Conservation (phyloP, 352 stramenopile species). For the Lagenidium giganteum region DNA sequence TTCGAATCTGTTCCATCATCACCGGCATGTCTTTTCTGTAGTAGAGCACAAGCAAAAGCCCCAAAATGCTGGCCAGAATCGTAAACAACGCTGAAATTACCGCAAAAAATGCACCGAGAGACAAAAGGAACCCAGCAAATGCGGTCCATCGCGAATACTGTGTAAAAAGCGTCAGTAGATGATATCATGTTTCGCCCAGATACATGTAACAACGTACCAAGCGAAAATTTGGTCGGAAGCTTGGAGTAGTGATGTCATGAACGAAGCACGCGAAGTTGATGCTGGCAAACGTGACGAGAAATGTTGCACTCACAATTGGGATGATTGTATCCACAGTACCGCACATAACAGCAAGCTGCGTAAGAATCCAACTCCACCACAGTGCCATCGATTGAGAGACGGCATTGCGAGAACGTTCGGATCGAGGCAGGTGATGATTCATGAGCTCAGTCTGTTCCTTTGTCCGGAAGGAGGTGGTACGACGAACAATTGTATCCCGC, state of each 20-base stretch:
- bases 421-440: no score
- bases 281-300: conserved; percentile 39
- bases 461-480: no score
- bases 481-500: no score
- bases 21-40: conserved; percentile 22
- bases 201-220: conserved; percentile 24
- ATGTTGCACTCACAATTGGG: conserved; percentile 31
- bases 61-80: conserved; percentile 10
- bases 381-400: no score
- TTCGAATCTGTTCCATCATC: conserved; percentile 21
- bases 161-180: not conserved
- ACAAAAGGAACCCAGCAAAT: conserved; percentile 33
- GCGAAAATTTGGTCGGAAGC: conserved; percentile 30
- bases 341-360: conserved; percentile 25
- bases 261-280: conserved; percentile 57
- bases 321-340: conserved; percentile 36
- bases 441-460: no score
- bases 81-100: conserved; percentile 41
- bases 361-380: conserved; percentile 33
- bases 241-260: conserved; percentile 33
- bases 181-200: not conserved
- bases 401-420: no score
- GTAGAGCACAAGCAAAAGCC: conserved; percentile 21
- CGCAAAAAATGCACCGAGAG: conserved; percentile 32
- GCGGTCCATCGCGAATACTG: conserved; percentile 53